phyloP scores from a whole-genome alignment of 129 eudicot species.

The Pittosporum tobira region DNA sequence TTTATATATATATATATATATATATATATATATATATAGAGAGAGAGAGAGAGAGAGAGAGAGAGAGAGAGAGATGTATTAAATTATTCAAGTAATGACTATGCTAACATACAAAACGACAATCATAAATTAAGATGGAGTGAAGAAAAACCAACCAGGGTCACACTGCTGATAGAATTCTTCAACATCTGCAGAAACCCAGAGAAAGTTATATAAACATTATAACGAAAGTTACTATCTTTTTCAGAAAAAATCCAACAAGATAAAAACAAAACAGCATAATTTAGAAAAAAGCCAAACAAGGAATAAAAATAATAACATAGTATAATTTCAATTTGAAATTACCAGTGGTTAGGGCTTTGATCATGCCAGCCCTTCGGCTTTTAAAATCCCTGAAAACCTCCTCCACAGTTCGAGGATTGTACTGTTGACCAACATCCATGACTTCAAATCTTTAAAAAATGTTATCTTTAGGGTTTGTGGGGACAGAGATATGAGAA shows the following conservation, averaged over 20 bases:
- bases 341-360: constrained; percentile 18
- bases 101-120: not conserved
- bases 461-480: not conserved
- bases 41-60: too few relatives aligned
- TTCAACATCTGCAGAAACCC: constrained; percentile 19
- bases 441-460: constrained; percentile 3
- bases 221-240: not conserved
- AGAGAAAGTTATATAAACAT: not conserved
- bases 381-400: constrained; percentile 19
- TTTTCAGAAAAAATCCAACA: not conserved
- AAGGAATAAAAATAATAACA: too few relatives aligned
- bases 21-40: too few relatives aligned
- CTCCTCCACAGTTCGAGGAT: constrained; percentile 16
- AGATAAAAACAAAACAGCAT: not conserved
- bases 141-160: constrained; percentile 8
- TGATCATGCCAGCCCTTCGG: constrained; percentile 15
- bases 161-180: constrained; percentile 17
- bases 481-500: too few relatives aligned
- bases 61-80: too few relatives aligned
- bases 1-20: too few relatives aligned
- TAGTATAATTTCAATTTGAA: too few relatives aligned
- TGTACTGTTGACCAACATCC: constrained; percentile 14
- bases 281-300: too few relatives aligned
- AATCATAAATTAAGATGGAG: not conserved
- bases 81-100: too few relatives aligned